Evolutionary conservation across 2,329 filamentous ascomycete genomes (phyloP).

Genomic region (Phialophora expanda): DNA sequence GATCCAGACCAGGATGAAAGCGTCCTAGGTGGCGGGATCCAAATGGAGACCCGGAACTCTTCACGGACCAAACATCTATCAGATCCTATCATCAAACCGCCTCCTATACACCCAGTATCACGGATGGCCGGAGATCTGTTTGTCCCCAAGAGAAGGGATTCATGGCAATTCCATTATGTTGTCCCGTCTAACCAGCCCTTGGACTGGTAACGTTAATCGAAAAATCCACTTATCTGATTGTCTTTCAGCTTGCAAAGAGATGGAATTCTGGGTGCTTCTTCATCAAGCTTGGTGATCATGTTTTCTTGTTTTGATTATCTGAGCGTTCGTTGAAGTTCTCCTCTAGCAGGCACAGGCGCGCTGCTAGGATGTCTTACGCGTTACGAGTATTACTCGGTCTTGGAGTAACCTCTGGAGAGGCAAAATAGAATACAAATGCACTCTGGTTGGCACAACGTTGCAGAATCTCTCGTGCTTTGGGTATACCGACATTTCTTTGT

Average conservation of each 20-base stretch:
- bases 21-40: neutral
- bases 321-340: neutral
- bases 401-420: neutral
- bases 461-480: neutral
- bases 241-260: neutral
- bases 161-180: constrained; percentile 37
- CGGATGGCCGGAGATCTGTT: constrained; percentile 23
- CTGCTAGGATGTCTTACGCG: neutral
- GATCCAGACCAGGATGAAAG: constrained; percentile 9
- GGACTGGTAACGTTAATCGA: neutral
- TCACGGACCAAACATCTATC: constrained; percentile 26
- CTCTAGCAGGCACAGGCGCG: neutral
- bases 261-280: neutral
- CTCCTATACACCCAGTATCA: constrained; percentile 13
- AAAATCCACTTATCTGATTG: neutral
- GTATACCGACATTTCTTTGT: neutral
- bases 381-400: neutral
- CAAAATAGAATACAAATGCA: neutral
- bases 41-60: constrained; percentile 9
- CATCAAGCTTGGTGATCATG: neutral
- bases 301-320: neutral
- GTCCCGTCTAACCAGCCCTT: constrained; percentile 15
- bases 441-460: neutral
- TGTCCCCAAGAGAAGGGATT: constrained; percentile 29
- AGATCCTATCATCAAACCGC: constrained; percentile 27